These are phyloP conservation scores for Aspergillus felis DNA, from an alignment of 2,329 filamentous ascomycete genomes.

Conservation along the genomic window DNA sequence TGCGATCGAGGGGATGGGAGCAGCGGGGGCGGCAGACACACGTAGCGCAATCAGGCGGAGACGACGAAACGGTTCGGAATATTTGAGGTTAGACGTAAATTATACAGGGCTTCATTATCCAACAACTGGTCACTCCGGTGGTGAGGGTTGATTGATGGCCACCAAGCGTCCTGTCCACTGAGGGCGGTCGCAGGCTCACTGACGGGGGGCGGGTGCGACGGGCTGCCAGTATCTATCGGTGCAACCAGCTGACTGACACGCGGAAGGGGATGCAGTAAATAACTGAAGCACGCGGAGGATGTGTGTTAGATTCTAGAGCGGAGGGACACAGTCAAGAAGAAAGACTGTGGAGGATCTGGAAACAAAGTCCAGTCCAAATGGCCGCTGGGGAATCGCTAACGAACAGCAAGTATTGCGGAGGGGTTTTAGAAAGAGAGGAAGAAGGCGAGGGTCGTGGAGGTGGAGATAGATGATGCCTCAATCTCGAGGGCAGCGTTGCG, in stretches of 20 bases:
- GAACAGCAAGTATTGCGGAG: background rate
- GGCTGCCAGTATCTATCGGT: constrained; percentile 6
- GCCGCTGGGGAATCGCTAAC: background rate
- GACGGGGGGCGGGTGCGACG: constrained; percentile 10
- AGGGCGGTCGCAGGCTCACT: constrained; percentile 12
- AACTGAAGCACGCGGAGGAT: constrained; percentile 5
- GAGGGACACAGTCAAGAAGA: constrained; percentile 6
- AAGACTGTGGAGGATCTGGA: background rate
- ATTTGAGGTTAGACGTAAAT: constrained; percentile 19
- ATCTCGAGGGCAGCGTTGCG: background rate
- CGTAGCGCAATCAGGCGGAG: constrained; percentile 25
- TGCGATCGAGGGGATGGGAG: constrained; percentile 27
- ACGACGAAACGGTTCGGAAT: constrained; percentile 17
- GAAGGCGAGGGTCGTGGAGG: background rate
- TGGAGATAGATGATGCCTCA: constrained; percentile 1
- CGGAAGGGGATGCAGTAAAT: constrained; percentile 9
- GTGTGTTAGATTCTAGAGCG: constrained; percentile 17
- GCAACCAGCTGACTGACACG: constrained; percentile 16
- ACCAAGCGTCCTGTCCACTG: background rate
- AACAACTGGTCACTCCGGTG: constrained; percentile 8
- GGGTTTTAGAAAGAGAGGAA: constrained; percentile 3
- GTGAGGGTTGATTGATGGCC: constrained; percentile 1
- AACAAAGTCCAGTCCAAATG: constrained; percentile 5
- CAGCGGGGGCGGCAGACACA: constrained; percentile 26
- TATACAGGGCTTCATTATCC: constrained; percentile 24